Percentiles rank a stretch among this genome's conserved stretches.
These are phyloP conservation scores for Forsythia viridissima DNA, from an alignment of 257 asterid species.

Conservation along the genomic window DNA sequence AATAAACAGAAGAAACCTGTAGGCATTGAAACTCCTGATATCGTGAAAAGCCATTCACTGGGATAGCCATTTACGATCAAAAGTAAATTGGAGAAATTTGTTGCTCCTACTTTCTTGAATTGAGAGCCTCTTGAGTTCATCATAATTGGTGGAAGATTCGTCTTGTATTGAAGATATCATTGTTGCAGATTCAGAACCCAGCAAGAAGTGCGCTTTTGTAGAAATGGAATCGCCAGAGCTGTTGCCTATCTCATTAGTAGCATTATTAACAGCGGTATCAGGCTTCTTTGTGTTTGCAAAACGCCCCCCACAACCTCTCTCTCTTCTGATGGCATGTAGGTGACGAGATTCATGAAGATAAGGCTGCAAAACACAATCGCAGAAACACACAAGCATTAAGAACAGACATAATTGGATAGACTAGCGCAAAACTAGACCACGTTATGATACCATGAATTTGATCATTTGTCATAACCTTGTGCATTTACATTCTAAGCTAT, in stretches of 20 bases:
- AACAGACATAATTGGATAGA: neutral
- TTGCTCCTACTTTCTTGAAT: conserved; percentile 22
- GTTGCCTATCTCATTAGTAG: conserved; percentile 21
- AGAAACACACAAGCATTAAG: neutral
- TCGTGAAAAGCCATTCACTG: conserved; percentile 14
- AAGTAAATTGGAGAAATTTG: conserved; percentile 26
- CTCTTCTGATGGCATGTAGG: conserved; percentile 54
- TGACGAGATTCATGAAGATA: conserved; percentile 68
- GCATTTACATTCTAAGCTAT: neutral
- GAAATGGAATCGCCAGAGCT: conserved; percentile 13
- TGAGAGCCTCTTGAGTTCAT: conserved; percentile 18
- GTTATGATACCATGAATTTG: neutral
- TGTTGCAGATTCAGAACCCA: conserved; percentile 22
- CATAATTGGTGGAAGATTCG: conserved; percentile 15
- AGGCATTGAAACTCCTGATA: neutral
- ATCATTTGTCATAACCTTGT: neutral
- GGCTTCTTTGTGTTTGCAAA: conserved; percentile 53
- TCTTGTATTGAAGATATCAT: conserved; percentile 14
- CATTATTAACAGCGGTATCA: conserved; percentile 1
- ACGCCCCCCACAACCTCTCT: conserved; percentile 73
- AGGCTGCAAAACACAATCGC: conserved; percentile 41
- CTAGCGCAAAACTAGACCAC: neutral
- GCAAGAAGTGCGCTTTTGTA: neutral
- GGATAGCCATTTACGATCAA: conserved; percentile 23
- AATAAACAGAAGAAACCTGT: neutral